A percentile compares a stretch with the other conserved stretches of the same genome.
phyloP scores from a whole-genome alignment of 1,139 yeast genomes.

The Pichiaceae sp. region DNA sequence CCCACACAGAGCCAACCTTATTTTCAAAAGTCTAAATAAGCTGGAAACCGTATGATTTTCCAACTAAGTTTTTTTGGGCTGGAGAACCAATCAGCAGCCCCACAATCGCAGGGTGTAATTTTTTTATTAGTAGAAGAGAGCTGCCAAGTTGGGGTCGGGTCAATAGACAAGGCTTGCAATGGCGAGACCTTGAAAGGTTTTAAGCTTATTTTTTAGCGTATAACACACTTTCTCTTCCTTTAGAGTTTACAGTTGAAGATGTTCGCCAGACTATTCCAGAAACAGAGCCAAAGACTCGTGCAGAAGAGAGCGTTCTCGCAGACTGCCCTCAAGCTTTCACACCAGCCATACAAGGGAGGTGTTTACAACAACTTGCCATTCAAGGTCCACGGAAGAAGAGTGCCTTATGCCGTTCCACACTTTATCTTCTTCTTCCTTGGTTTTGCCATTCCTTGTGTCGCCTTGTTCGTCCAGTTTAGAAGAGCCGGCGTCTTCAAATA shows the following conservation, averaged over 20 bases:
- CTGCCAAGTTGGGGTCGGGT: too few species aligned
- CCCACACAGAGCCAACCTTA: too few species aligned
- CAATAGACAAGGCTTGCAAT: too few species aligned
- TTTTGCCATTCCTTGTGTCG: conserved; percentile 58
- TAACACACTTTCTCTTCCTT: neutral
- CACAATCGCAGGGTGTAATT: too few species aligned
- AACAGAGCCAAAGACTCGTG: conserved; percentile 10
- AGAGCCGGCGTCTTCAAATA: conserved; percentile 55
- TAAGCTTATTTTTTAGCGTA: neutral
- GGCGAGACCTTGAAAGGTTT: too few species aligned
- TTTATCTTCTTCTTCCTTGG: conserved; percentile 63
- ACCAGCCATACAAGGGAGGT: conserved; percentile 63
- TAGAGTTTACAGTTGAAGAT: conserved; percentile 9
- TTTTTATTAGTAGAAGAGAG: too few species aligned
- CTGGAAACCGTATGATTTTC: neutral
- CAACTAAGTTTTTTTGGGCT: neutral
- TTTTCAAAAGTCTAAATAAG: neutral
- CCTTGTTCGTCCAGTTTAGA: conserved; percentile 62
- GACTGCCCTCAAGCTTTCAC: conserved; percentile 25
- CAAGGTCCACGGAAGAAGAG: conserved; percentile 84
- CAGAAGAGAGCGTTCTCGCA: conserved; percentile 15
- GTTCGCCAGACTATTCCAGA: conserved; percentile 29
- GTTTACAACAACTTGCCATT: conserved; percentile 89
- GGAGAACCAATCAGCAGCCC: too few species aligned
- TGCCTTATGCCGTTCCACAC: conserved; percentile 77